Conservation (phyloP, 2,329 filamentous ascomycete species). For the Zymoseptoria brevis region DNA sequence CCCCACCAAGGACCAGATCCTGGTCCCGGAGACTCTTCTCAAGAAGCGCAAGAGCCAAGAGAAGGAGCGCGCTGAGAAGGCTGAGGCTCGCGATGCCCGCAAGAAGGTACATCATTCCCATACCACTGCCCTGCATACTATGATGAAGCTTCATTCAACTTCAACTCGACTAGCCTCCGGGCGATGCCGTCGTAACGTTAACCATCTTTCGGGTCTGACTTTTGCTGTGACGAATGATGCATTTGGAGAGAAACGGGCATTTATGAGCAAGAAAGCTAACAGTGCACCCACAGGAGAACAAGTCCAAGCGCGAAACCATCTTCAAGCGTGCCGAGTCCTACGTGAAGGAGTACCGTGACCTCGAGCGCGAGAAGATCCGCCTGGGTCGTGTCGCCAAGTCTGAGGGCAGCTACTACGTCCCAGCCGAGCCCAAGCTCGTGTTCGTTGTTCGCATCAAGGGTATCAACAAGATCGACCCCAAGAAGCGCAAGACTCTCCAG, state of each 20-base stretch:
- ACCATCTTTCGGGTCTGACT: constrained; percentile 99
- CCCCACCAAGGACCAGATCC: constrained; percentile 87
- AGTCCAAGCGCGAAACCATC: constrained; percentile 97
- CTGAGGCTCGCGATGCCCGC: constrained; percentile 48
- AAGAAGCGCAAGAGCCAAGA: constrained; percentile 99
- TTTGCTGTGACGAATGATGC: constrained; percentile 34
- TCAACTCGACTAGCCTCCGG: constrained; percentile 73
- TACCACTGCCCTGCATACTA: constrained; percentile 30
- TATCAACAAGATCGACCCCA: constrained; percentile 99
- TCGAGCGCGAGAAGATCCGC: constrained; percentile 96
- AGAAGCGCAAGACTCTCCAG: constrained; percentile 99
- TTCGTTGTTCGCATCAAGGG: constrained; percentile 99
- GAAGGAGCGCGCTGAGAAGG: constrained; percentile 90
- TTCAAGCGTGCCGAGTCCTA: constrained; percentile 99
- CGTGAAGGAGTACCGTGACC: constrained; percentile 98
- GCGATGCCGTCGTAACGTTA: constrained; percentile 97
- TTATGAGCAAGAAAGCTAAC: constrained; percentile 28
- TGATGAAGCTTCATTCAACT: constrained; percentile 80
- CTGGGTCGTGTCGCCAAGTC: constrained; percentile 82
- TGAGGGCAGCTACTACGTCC: constrained; percentile 87
- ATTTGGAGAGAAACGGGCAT: constrained; percentile 4
- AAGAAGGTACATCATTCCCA: constrained; percentile 65
- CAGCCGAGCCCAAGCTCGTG: constrained; percentile 90
- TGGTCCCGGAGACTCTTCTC: constrained; percentile 97
- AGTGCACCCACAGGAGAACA: constrained; percentile 64